Evolutionary conservation across 768 basidiomycete genomes (phyloP).

Genomic region (Lentinula guzmanii): DNA sequence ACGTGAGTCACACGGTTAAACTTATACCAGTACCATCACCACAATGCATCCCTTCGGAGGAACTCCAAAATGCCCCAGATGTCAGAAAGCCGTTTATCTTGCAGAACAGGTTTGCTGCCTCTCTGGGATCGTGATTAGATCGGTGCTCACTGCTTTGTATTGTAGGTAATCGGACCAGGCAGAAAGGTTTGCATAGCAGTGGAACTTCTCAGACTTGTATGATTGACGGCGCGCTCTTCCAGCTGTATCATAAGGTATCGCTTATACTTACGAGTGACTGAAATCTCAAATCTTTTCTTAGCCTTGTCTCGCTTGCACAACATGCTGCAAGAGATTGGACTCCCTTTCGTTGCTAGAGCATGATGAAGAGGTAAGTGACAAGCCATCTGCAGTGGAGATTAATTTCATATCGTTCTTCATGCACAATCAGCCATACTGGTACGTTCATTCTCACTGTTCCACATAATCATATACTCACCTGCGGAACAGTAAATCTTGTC

Average conservation of each 20-base stretch:
- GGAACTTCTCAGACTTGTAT: neutral
- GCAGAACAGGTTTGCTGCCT: conserved; percentile 68
- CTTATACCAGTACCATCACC: conserved; percentile 9
- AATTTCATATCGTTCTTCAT: neutral
- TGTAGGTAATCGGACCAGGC: conserved; percentile 78
- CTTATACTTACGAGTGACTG: neutral
- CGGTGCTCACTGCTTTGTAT: conserved; percentile 6
- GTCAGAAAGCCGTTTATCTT: conserved; percentile 74
- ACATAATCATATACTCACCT: neutral
- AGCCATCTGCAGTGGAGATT: neutral
- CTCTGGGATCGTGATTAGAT: neutral
- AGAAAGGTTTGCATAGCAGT: conserved; percentile 54
- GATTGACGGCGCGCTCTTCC: conserved; percentile 3
- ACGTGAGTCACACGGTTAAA: neutral
- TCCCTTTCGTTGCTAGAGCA: conserved; percentile 77
- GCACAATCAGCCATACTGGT: conserved; percentile 46
- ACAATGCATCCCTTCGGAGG: conserved; percentile 73
- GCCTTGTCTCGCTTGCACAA: conserved; percentile 76
- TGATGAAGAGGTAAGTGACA: conserved; percentile 61
- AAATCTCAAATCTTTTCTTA: conserved; percentile 19
- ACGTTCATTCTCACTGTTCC: conserved; percentile 7
- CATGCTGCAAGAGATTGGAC: conserved; percentile 75
- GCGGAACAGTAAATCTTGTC: conserved; percentile 67
- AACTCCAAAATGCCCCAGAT: conserved; percentile 67
- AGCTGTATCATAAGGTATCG: conserved; percentile 77